These are phyloP conservation scores for Sphaerostilbella broomeana DNA, from an alignment of 2,329 filamentous ascomycete species.

Conservation along the genomic window DNA sequence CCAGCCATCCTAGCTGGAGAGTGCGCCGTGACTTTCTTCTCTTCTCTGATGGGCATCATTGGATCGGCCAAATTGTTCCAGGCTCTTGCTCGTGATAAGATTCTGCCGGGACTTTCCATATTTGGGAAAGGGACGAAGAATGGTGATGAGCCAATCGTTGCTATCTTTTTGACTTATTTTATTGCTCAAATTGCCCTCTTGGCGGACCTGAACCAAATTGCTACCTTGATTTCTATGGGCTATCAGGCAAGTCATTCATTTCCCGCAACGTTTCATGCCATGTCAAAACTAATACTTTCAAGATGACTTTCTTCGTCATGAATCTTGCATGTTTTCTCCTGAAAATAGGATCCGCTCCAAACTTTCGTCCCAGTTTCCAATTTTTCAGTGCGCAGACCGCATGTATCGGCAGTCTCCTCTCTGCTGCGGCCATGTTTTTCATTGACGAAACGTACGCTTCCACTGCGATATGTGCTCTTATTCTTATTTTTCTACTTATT, in stretches of 20 bases:
- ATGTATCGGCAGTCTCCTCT: slow-evolving; percentile 64
- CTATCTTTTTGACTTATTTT: slow-evolving; percentile 67
- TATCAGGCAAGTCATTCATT: slow-evolving; percentile 52
- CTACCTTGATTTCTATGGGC: slow-evolving; percentile 83
- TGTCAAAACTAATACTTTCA: slow-evolving; percentile 1
- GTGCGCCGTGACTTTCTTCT: slow-evolving; percentile 77
- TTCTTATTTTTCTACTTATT: slow-evolving; percentile 75
- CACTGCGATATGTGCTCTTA: slow-evolving; percentile 64
- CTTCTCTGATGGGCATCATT: slow-evolving; percentile 79
- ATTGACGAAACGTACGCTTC: slow-evolving; percentile 77
- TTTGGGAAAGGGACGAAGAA: slow-evolving; percentile 69
- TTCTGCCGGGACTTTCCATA: slow-evolving; percentile 67
- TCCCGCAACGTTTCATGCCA: neutral
- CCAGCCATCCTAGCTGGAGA: slow-evolving; percentile 72
- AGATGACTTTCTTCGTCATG: slow-evolving; percentile 86
- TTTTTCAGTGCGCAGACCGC: slow-evolving; percentile 87
- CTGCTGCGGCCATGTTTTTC: slow-evolving; percentile 81
- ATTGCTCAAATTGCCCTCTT: slow-evolving; percentile 76
- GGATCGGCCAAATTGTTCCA: slow-evolving; percentile 80
- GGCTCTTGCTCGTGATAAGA: slow-evolving; percentile 69
- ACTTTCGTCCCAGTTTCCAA: slow-evolving; percentile 81
- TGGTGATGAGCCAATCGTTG: slow-evolving; percentile 67
- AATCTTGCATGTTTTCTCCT: slow-evolving; percentile 82
- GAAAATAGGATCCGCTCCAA: slow-evolving; percentile 80
- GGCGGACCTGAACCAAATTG: slow-evolving; percentile 80